Base-by-base conservation (phyloP, 2,329 filamentous ascomycete species). In the Fusarium nygamai region DNA sequence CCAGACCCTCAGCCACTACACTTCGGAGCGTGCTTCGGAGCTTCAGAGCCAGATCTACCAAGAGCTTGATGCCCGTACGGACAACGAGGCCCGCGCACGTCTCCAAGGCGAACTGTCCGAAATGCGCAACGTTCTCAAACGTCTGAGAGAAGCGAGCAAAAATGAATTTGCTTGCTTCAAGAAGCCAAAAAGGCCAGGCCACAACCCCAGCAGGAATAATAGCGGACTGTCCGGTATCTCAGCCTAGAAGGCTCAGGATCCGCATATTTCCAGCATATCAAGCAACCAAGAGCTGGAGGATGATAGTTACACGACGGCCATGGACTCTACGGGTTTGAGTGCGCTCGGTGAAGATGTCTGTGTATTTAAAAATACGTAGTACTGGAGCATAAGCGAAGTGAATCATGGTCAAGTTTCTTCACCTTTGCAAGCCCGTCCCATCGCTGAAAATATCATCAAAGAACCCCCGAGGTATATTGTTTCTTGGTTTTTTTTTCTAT, bases 41-140 rank as follows among this genome's bases (percentile, higher is more conserved):
- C 88, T 94, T 20, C 96, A 98, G 84, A 93, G 93, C 76, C 91
- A 95, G 81, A 96, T 99, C 54, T 99, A 98, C 83, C 90, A 96
- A 74, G 94, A 96, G 80, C 86, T 99, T 22, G 96, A 99, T 81
- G 89, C 91, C 68, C 91, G 95, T 57, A 98, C 96, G 60, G 95
- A 97, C 80, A 95, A 96, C 77, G 92, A 94, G 68, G 95, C 95
- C 7, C 88, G 96, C 58, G 89, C 91, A 17, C 88, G 89, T 69
- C 85, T 99, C 76, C 96, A 98, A 84, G 91, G 90, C 62, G 96
- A 98, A 85, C 84, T 99, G 75, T 93, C 94, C 6, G 94, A 95
- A 81, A 95, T 99, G 93, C 90, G 96, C 71, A 92, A 89, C 57
- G 92, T 96, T 51, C 85, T 99, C 75, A 98, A 98, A 88, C 90